phyloP scores from a whole-genome alignment of 2,329 filamentous ascomycete species.

The Penicillium sp. region DNA sequence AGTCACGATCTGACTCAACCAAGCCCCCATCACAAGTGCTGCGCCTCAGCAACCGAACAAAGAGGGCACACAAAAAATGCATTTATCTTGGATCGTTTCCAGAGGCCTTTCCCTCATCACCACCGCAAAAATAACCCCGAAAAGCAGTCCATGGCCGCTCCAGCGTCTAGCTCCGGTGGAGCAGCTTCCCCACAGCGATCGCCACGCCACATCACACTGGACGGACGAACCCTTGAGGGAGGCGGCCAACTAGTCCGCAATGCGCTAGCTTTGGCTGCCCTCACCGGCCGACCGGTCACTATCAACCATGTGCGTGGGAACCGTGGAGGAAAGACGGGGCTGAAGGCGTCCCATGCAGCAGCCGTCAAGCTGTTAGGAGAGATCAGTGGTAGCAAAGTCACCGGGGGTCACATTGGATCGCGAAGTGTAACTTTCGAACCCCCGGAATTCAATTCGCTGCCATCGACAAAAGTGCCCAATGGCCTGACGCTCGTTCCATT shows the following conservation, averaged over 20 bases:
- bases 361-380: conserved; percentile 58
- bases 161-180: conserved; percentile 2
- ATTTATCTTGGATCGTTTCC: too few species aligned
- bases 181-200: conserved; percentile 5
- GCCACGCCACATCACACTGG: conserved; percentile 43
- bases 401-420: conserved; percentile 42
- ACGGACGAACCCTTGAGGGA: conserved; percentile 64
- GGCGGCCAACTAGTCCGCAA: conserved; percentile 65
- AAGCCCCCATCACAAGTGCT: too few species aligned
- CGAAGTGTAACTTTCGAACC: conserved; percentile 40
- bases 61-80: too few species aligned
- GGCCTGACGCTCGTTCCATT: conserved; percentile 17
- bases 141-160: conserved; percentile 4
- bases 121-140: neutral
- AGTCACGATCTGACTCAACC: too few species aligned
- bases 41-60: too few species aligned
- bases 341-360: conserved; percentile 63
- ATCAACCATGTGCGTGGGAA: conserved; percentile 61
- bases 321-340: conserved; percentile 53
- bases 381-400: conserved; percentile 51
- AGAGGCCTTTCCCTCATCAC: too few species aligned
- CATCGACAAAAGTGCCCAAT: neutral
- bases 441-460: neutral
- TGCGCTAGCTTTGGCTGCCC: conserved; percentile 58
- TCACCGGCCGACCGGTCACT: conserved; percentile 55